These are phyloP conservation scores for Rhodotorula sp. DNA, from an alignment of 1,284 basidiomycete species.

Conservation along the genomic window DNA sequence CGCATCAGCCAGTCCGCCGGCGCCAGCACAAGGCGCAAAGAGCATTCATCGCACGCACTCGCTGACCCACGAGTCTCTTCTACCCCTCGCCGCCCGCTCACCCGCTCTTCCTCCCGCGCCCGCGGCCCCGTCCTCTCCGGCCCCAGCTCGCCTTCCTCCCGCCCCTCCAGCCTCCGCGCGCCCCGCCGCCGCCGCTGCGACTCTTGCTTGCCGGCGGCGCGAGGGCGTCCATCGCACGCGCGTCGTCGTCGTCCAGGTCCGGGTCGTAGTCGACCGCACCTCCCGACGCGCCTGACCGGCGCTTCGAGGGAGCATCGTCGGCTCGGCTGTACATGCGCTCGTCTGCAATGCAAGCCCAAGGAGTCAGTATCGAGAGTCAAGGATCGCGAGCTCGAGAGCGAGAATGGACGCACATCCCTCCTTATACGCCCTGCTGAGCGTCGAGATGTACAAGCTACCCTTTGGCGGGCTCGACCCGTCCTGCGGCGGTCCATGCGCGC, in stretches of 20 bases:
- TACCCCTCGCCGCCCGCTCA: background rate
- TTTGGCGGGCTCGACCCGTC: constrained; percentile 26
- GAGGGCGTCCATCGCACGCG: constrained; percentile 7
- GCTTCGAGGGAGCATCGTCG: background rate
- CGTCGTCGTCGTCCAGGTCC: constrained; percentile 4
- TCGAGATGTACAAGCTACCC: constrained; percentile 24
- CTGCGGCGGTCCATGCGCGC: constrained; percentile 20
- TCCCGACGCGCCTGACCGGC: background rate
- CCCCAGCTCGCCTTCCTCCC: constrained; percentile 9
- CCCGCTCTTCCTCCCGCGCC: constrained; percentile 1
- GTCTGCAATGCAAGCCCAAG: background rate
- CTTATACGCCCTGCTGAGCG: constrained; percentile 13
- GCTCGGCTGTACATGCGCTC: background rate
- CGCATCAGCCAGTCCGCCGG: too few species aligned
- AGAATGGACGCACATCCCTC: constrained; percentile 20
- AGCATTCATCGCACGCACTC: too few species aligned
- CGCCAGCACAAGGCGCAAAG: too few species aligned
- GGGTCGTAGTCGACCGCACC: background rate
- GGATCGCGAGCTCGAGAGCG: background rate
- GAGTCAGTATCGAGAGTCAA: background rate
- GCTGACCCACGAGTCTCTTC: too few species aligned
- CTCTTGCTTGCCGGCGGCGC: background rate
- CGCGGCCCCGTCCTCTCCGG: background rate
- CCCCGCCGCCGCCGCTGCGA: background rate
- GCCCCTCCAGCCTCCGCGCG: background rate